A percentile compares a stretch with the other conserved stretches of the same genome.
Evolutionary conservation across 352 stramenopile species (phyloP).

Genomic region (Globisporangium nagaii): DNA sequence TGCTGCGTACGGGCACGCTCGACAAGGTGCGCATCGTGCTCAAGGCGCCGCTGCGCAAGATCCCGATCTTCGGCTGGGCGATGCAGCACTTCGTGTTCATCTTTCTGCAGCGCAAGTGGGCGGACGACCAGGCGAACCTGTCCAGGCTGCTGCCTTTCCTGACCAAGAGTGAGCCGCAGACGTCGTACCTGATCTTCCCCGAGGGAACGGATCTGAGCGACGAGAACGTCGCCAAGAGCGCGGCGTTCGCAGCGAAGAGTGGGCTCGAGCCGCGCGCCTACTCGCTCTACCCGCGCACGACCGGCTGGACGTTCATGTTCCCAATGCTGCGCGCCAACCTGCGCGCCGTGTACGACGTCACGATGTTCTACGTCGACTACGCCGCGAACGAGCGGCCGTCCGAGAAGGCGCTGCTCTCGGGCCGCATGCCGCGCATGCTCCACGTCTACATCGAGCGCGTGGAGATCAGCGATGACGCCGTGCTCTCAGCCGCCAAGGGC

Average conservation of each 20-base stretch:
- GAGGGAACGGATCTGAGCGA: constrained; percentile 77
- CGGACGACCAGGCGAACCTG: constrained; percentile 53
- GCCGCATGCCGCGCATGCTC: constrained; percentile 50
- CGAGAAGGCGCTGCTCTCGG: constrained; percentile 54
- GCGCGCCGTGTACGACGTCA: constrained; percentile 74
- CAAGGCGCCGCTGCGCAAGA: constrained; percentile 63
- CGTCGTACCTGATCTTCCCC: constrained; percentile 75
- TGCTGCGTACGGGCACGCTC: constrained; percentile 43
- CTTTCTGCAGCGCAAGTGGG: constrained; percentile 69
- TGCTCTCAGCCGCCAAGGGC: background rate
- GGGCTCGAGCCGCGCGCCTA: constrained; percentile 38
- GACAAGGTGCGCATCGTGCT: constrained; percentile 65
- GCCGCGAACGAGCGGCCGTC: constrained; percentile 53
- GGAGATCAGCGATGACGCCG: constrained; percentile 29
- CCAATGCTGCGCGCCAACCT: constrained; percentile 48
- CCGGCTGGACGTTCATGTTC: constrained; percentile 74
- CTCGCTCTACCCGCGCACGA: constrained; percentile 74
- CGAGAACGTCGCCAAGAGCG: constrained; percentile 58
- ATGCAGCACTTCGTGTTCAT: constrained; percentile 87
- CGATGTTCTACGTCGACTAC: constrained; percentile 79
- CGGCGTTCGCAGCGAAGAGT: constrained; percentile 49
- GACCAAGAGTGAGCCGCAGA: constrained; percentile 30
- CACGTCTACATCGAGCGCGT: constrained; percentile 71
- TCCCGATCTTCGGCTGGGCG: constrained; percentile 80
- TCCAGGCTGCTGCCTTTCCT: constrained; percentile 55